Base-by-base conservation (phyloP, 805 yeast genomes). In the Spencermartinsiella europaea region DNA sequence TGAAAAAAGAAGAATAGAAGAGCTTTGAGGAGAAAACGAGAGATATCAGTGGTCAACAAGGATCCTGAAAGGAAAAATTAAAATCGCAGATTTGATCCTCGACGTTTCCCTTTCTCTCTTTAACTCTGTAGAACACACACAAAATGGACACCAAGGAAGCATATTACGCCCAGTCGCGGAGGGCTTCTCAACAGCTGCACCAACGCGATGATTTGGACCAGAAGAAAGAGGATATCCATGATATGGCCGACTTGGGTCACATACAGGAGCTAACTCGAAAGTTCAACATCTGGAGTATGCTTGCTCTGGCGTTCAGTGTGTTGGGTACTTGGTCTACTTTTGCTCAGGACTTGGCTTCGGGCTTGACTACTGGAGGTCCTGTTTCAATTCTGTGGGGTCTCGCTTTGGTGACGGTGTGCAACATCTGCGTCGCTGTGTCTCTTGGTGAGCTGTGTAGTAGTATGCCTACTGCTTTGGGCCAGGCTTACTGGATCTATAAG, bases 251-350 rank as follows among this genome's bases (percentile, higher is more conserved):
- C 56, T 83, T 85, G 69, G 77, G 78, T 46, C 85, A 85, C 61
- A 81, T 82, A 54, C 89, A 83, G 59, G 85, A 81, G 39, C 67
- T 85, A 49, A 79, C 78, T 49, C 72, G 87, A 54, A 80, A 82
- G 50, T 71, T 85, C 46, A 80, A 86, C 0, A 81, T 83, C 8
- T 69, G 79, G 1, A 81, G 90, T 0, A 78, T 85, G 38, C 76
- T 85, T 19, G 95, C 93, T 3, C 67, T 85, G 20, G 91, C 93
- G 0, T 84, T 85, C 60, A 80, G 89, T 1, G 66, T 85, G 27
- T 83, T 85, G 90, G 85, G 87, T 36, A 90, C 87, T 0, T 91
- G 90, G 0, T 74, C 84, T 55, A 89, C 91, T 1, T 73, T 85
- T 55, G 79, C 88, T 7, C 79, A 87, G 2, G 83, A 89, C 1